phyloP scores from a whole-genome alignment of 2,329 filamentous ascomycete species.

The Ophiosphaerella korrae region DNA sequence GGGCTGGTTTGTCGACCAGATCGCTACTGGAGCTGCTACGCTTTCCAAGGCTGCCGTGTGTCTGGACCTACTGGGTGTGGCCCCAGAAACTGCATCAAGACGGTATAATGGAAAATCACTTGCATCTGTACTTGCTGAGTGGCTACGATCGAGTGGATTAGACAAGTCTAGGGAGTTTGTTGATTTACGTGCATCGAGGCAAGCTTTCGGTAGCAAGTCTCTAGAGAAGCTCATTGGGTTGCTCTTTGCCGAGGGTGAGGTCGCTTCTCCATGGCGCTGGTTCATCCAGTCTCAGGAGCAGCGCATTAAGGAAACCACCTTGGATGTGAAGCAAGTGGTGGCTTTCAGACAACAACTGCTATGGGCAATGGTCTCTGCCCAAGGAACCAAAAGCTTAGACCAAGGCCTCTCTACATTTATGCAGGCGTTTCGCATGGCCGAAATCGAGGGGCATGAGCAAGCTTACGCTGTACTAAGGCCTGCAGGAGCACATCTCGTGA shows the following conservation, averaged over 20 bases:
- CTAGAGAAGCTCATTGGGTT: conserved; percentile 25
- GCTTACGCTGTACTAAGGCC: conserved; percentile 19
- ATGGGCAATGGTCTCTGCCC: conserved; percentile 26
- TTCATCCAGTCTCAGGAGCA: conserved; percentile 24
- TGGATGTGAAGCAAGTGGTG: conserved; percentile 12
- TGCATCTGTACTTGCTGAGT: conserved; percentile 31
- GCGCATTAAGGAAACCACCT: conserved; percentile 22
- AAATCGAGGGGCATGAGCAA: conserved; percentile 14
- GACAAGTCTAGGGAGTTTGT: conserved; percentile 37
- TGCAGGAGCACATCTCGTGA: conserved; percentile 32
- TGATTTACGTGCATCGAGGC: conserved; percentile 13
- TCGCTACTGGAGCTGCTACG: conserved; percentile 46
- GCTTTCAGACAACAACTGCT: conserved; percentile 30
- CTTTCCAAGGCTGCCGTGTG: conserved; percentile 47
- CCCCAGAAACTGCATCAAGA: conserved; percentile 4
- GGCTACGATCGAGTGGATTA: conserved; percentile 36
- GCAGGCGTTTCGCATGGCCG: conserved; percentile 23
- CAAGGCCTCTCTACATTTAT: conserved; percentile 31
- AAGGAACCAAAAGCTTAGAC: conserved; percentile 16
- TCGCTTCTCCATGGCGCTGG: conserved; percentile 36
- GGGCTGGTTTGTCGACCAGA: conserved; percentile 48
- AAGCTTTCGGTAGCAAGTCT: conserved; percentile 14
- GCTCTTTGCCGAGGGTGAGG: conserved; percentile 29
- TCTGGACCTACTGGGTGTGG: conserved; percentile 38
- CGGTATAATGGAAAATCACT: conserved; percentile 13